Base-by-base conservation (phyloP, 164 flowering plant species). In the Saururus chinensis region DNA sequence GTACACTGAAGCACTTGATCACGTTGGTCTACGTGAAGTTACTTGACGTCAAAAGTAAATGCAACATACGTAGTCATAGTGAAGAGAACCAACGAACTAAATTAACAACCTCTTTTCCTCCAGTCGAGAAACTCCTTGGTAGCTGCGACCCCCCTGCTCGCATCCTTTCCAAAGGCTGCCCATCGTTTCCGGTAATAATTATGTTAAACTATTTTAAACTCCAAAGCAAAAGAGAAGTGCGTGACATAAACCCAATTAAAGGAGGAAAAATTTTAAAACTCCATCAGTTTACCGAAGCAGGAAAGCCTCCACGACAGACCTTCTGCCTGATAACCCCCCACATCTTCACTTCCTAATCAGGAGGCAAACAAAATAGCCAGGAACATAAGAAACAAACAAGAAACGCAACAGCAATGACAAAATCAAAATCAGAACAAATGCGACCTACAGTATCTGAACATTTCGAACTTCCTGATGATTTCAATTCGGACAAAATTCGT, bases 261-360 rank as follows among this genome's bases (percentile, higher is more conserved):
- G 51, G 40, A 40, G 21, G 57, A 51, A 53, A 41, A n/a, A 62
- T 26, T 14, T 7, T 23, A 40, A 24, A 51, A 37, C 24, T 14
- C 52, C 19, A 19, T n/a, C 22, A 1, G 30, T 42, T 37, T 60
- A 69, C 68, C 65, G 64, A 56, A 13, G 65, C 41, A 55, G 51
- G 61, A 64, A 40, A 23, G 60, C 59, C 66, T 53, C 66, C 71
- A 22, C 51, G 41, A 25, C 61, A 45, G 17, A 57, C 54, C 19
- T 53, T 70, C 45, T 35, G 73, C 66, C 69, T 61, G 21, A 61
- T 1, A 37, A 66, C 35, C 22, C 69, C 66, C 62, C 42, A 62
- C 73, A 70, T 70, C 51, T 58, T 70, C 26, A 9, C 57, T 65
- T 63, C 37, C 40, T 55, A 14, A 0, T 11, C 22, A 54, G 21